Percentiles rank a stretch among this genome's conserved stretches.
Conservation (phyloP, 169 alveolate genomes). For the Plasmodium relictum region DNA sequence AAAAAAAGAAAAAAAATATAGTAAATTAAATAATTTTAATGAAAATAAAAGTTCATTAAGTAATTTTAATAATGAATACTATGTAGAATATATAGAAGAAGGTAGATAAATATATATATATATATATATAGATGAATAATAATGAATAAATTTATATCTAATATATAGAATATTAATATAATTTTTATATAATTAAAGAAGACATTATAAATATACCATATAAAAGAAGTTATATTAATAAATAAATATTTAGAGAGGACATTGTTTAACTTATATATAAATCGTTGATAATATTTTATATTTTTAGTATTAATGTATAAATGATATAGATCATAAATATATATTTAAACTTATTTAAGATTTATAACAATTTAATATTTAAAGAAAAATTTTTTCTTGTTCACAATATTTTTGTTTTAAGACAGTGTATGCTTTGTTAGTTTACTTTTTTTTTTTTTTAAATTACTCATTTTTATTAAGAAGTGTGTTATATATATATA, state of each 20-base stretch:
- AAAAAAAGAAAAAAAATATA: conserved; percentile 25
- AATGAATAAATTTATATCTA: neutral
- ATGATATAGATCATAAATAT: neutral
- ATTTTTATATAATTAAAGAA: no score
- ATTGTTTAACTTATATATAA: no score
- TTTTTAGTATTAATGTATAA: neutral
- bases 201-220: neutral
- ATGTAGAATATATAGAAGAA: conserved; percentile 73
- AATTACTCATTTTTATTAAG: neutral
- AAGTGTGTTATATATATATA: neutral
- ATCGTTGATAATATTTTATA: no score
- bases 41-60: neutral
- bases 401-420: no score
- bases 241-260: neutral
- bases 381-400: no score
- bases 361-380: no score
- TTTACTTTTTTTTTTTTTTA: neutral
- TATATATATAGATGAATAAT: neutral
- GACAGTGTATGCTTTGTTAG: neutral
- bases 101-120: conserved; percentile 5
- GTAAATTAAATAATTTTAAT: neutral
- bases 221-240: neutral
- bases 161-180: neutral
- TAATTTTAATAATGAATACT: conserved; percentile 3
- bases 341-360: neutral